Conservation (phyloP, 495 filamentous ascomycete species). For the Peziza echinospora region DNA sequence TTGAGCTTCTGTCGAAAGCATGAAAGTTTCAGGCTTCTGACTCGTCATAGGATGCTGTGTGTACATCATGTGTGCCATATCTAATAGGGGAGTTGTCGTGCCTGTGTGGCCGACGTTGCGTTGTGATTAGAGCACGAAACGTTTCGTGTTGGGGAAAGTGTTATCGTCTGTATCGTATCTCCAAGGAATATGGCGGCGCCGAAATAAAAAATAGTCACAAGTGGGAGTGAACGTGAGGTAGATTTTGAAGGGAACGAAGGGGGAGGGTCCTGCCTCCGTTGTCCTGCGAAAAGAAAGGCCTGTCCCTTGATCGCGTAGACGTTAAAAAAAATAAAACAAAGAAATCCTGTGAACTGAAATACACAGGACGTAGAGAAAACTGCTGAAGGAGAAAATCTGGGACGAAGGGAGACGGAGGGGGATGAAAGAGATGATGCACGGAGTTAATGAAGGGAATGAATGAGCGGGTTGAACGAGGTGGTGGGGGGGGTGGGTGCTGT, state of each 20-base stretch:
- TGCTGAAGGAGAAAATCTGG: constrained; percentile 11
- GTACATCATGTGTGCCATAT: constrained; percentile 20
- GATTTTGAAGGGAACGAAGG: constrained; percentile 19
- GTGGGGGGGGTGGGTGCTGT: constrained; percentile 9
- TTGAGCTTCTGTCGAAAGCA: constrained; percentile 89
- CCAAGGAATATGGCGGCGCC: constrained; percentile 7
- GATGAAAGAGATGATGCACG: constrained; percentile 20
- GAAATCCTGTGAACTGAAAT: constrained; percentile 16
- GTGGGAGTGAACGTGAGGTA: constrained; percentile 5
- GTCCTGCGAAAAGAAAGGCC: constrained; percentile 21
- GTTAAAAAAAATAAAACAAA: constrained; percentile 21
- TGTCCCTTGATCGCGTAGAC: constrained; percentile 20
- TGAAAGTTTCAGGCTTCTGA: constrained; percentile 95
- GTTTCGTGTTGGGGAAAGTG: constrained; percentile 3
- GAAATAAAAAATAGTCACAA: constrained; percentile 11
- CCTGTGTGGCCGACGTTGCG: constrained; percentile 11
- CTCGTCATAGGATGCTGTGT: constrained; percentile 18
- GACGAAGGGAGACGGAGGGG: constrained; percentile 9
- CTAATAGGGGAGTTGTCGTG: constrained; percentile 1
- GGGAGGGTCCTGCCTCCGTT: constrained; percentile 21
- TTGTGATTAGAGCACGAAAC: constrained; percentile 12
- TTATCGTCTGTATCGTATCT: constrained; percentile 1
- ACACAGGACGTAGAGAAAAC: not conserved
- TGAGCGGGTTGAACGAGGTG: constrained; percentile 1
- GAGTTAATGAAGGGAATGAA: constrained; percentile 18